These are phyloP conservation scores for Arthrobotrys entomopaga DNA, from an alignment of 2,329 filamentous ascomycete genomes.

Conservation along the genomic window DNA sequence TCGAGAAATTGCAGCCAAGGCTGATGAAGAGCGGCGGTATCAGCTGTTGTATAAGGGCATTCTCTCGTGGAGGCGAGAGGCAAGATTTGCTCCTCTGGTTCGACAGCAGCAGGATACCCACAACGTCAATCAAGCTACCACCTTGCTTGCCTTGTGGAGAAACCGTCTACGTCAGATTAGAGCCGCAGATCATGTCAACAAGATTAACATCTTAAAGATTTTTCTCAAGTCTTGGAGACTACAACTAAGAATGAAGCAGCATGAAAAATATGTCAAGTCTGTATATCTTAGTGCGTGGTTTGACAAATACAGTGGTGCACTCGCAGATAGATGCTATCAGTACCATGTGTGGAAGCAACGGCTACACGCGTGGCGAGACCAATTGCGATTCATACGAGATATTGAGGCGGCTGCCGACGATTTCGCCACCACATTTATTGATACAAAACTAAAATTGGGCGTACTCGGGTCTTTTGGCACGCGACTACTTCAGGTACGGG, in stretches of 20 bases:
- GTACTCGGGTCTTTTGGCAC: constrained; percentile 21
- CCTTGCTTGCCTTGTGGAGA: constrained; percentile 45
- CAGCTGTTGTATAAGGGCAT: constrained; percentile 39
- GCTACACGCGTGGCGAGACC: constrained; percentile 22
- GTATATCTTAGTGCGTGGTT: constrained; percentile 47
- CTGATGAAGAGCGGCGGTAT: constrained; percentile 50
- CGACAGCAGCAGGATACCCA: constrained; percentile 44
- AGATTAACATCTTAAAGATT: constrained; percentile 46
- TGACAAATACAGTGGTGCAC: constrained; percentile 46
- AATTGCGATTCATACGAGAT: constrained; percentile 15
- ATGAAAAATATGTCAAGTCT: constrained; percentile 50
- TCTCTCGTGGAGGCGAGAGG: constrained; percentile 46
- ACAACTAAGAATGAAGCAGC: constrained; percentile 29
- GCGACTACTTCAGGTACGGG: constrained; percentile 12
- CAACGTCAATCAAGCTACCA: constrained; percentile 41
- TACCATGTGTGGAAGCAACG: constrained; percentile 44
- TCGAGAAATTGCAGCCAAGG: constrained; percentile 43
- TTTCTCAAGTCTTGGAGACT: constrained; percentile 41
- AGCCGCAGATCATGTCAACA: constrained; percentile 49
- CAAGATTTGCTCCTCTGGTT: constrained; percentile 38
- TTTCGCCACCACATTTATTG: constrained; percentile 2
- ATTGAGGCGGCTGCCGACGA: constrained; percentile 19
- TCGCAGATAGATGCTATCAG: constrained; percentile 44
- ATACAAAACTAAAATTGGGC: constrained; percentile 27
- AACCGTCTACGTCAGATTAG: constrained; percentile 44